phyloP scores from a whole-genome alignment of 2,329 filamentous ascomycete genomes.

The Ascomycota sp. region DNA sequence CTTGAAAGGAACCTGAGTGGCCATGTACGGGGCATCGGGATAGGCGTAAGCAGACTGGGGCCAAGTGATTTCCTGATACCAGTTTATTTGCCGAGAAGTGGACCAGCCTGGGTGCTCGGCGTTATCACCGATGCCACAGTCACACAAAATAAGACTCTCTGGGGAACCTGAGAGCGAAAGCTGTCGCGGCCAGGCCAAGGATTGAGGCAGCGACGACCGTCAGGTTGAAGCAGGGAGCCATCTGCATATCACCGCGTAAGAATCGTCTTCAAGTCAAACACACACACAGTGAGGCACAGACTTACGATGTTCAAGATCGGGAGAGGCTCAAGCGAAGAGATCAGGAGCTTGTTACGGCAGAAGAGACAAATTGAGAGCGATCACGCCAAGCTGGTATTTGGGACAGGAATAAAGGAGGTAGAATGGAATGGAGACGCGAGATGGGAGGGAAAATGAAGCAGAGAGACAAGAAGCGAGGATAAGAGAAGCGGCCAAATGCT shows the following conservation, averaged over 20 bases:
- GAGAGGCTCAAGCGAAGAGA: too few species aligned
- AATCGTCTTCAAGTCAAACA: too few species aligned
- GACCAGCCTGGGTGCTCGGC: conserved; percentile 17
- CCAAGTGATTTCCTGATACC: conserved; percentile 18
- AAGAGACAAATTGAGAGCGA: too few species aligned
- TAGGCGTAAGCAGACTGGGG: conserved; percentile 12
- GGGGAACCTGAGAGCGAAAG: conserved; percentile 8
- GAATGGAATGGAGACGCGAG: neutral
- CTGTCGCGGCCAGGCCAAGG: conserved; percentile 6
- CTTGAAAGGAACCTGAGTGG: conserved; percentile 16
- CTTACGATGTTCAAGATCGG: too few species aligned
- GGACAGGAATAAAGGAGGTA: neutral
- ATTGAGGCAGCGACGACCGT: conserved; percentile 5
- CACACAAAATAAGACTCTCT: conserved; percentile 17
- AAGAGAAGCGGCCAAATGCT: neutral
- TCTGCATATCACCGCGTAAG: too few species aligned
- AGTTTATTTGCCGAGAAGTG: conserved; percentile 21
- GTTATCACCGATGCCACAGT: conserved; percentile 21
- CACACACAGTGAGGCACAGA: neutral
- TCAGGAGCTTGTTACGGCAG: too few species aligned
- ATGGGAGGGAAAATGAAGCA: neutral
- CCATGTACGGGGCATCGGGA: conserved; percentile 15
- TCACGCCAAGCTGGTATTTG: too few species aligned
- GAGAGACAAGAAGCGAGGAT: neutral
- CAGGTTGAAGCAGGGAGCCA: conserved; percentile 4